A percentile compares a stretch with the other conserved stretches of the same genome.
Evolutionary conservation across 2,329 filamentous ascomycete species (phyloP).

Genomic region (Nigrograna mackinnonii): DNA sequence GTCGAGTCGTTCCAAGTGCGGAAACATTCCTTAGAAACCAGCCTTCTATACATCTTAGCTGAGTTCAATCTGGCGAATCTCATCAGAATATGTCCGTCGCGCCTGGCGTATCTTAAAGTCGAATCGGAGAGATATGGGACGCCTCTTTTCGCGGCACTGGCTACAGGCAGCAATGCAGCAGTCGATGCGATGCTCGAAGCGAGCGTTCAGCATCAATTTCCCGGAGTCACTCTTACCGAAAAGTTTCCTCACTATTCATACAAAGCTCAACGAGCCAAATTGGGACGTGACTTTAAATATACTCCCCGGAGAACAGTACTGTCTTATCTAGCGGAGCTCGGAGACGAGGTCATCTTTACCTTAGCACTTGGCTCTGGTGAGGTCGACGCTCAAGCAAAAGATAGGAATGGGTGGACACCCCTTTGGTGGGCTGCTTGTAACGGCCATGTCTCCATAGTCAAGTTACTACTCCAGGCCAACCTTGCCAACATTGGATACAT

Average conservation of each 20-base stretch:
- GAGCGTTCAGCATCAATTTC: no score
- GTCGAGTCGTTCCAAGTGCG: slow-evolving; percentile 25
- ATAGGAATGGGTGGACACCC: slow-evolving; percentile 2
- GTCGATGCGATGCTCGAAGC: slow-evolving; percentile 3
- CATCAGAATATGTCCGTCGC: slow-evolving; percentile 30
- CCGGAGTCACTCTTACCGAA: no score
- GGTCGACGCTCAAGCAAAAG: no score
- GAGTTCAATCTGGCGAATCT: slow-evolving; percentile 21
- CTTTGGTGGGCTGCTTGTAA: background rate
- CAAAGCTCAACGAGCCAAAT: no score
- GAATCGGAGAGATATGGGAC: slow-evolving; percentile 29
- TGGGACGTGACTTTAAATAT: no score
- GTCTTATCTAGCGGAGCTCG: no score
- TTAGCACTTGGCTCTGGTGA: no score
- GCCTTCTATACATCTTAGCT: slow-evolving; percentile 17
- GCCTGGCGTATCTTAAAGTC: slow-evolving; percentile 16
- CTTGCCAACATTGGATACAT: background rate
- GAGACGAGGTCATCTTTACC: no score
- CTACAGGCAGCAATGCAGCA: slow-evolving; percentile 27
- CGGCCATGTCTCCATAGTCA: background rate
- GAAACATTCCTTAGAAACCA: slow-evolving; percentile 12
- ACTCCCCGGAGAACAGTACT: no score
- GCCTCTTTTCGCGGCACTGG: slow-evolving; percentile 40
- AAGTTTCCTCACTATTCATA: no score
- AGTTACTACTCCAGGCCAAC: background rate